phyloP scores from a whole-genome alignment of 306 rosid genomes.

The Glycyrrhiza uralensis region DNA sequence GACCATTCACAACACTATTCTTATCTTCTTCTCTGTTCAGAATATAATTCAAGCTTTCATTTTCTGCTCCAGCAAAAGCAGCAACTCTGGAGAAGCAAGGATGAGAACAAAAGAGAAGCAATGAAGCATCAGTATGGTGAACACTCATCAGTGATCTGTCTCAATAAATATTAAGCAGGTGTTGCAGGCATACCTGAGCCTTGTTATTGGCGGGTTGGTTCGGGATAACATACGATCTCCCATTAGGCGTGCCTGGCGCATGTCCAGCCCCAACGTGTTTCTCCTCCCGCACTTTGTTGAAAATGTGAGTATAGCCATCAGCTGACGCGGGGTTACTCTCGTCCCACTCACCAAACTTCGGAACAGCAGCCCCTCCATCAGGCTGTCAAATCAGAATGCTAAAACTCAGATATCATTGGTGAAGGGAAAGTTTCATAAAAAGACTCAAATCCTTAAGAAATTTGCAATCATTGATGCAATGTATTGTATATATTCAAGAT shows the following conservation, averaged over 20 bases:
- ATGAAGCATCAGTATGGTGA: constrained; percentile 9
- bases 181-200: constrained; percentile 46
- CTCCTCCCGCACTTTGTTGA: constrained; percentile 74
- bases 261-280: constrained; percentile 49
- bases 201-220: constrained; percentile 35
- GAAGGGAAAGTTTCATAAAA: not conserved
- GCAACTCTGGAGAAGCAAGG: constrained; percentile 55
- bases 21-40: not conserved
- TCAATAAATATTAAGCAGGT: not conserved
- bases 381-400: constrained; percentile 49
- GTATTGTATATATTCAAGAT: not conserved
- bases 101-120: constrained; percentile 17
- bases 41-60: constrained; percentile 31
- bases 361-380: constrained; percentile 87
- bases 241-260: constrained; percentile 44
- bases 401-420: constrained; percentile 7
- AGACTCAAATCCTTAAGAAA: not conserved
- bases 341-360: constrained; percentile 93
- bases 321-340: constrained; percentile 76
- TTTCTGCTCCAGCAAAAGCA: constrained; percentile 65
- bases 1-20: constrained; percentile 25
- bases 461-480: not conserved
- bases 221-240: constrained; percentile 27
- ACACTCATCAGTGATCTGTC: not conserved
- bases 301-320: constrained; percentile 84